Percentiles rank a stretch among this genome's conserved stretches.
These are phyloP conservation scores for Thalassiosira delicatula DNA, from an alignment of 352 stramenopile genomes.

Conservation along the genomic window DNA sequence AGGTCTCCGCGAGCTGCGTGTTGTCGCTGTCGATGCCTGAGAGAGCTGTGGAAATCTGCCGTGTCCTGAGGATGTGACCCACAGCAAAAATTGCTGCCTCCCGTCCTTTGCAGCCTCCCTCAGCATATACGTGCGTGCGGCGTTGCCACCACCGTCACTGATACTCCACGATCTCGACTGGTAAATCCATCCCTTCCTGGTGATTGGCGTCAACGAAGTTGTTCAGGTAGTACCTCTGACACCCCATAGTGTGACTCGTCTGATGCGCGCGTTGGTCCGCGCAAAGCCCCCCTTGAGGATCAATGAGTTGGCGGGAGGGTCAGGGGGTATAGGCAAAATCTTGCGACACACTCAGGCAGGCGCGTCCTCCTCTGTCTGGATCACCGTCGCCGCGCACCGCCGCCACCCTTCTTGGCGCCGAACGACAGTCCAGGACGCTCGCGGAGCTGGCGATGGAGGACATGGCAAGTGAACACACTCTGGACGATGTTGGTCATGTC, in stretches of 20 bases:
- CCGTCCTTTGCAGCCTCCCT: too few species aligned
- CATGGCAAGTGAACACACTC: slow-evolving; percentile 90
- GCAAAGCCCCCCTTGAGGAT: slow-evolving; percentile 97
- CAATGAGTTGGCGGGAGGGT: slow-evolving; percentile 87
- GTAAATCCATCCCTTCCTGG: slow-evolving; percentile 93
- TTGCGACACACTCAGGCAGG: slow-evolving; percentile 43
- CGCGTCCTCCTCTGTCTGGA: slow-evolving; percentile 50
- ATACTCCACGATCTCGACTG: slow-evolving; percentile 83
- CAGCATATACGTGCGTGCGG: too few species aligned
- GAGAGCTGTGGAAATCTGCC: too few species aligned
- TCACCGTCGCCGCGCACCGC: slow-evolving; percentile 67
- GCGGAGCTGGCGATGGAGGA: slow-evolving; percentile 88
- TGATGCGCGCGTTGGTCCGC: slow-evolving; percentile 92
- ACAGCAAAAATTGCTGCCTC: too few species aligned
- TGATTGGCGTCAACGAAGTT: slow-evolving; percentile 94
- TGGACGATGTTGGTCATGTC: slow-evolving; percentile 97
- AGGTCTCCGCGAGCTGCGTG: too few species aligned
- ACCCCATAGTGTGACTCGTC: slow-evolving; percentile 92
- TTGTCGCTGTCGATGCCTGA: too few species aligned
- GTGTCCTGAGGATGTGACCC: too few species aligned
- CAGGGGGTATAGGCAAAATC: slow-evolving; percentile 48
- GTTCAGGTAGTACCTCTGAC: slow-evolving; percentile 93
- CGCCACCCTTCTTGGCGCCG: slow-evolving; percentile 9
- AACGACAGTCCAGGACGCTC: slow-evolving; percentile 65
- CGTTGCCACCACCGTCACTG: too few species aligned